Evolutionary conservation across 176 grass and related monocot species (phyloP), one percentile per base, ranked within the genome.

Genomic region (Tillandsia fasciculata): DNA sequence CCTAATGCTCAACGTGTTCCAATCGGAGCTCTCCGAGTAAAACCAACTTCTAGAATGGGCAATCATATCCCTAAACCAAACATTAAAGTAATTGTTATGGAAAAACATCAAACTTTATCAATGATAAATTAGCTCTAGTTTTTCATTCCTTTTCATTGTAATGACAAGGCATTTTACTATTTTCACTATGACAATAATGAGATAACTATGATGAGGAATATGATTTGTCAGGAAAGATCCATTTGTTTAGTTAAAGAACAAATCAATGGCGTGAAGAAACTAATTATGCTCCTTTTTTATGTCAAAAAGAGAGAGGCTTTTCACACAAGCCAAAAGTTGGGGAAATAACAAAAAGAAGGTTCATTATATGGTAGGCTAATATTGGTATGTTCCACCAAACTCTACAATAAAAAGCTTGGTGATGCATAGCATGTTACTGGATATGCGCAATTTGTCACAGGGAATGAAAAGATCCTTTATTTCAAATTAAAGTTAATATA

Each of bases 401-500:
- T 9, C 56, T 9, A 61, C 56, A 61, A 56, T 56, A n/a, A n/a
- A 14, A 56, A 56, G 12, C 1, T 56, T 56, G n/a, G 12, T 56
- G n/a, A 13, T 3, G 53, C 53, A 15, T 15, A 57, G 53, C 15
- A n/a, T 56, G 12, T 56, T 12, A 56, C n/a, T 27, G 24, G 58
- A 8, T 26, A 29, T 5, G 72, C 76, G 48, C 74, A 49, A 49
- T 64, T 69, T 51, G 64, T 68, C 57, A 49, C n/a, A 51, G 50
- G 58, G 72, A 24, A 76, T 20, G 26, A 72, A 24, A 15, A 51
- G 49, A 42, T 56, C 33, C 33, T 42, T 42, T 42, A 6, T 42
- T 42, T 6, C 7, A 42, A 42, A 42, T 42, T 42, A 42, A 42
- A 42, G 33, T 42, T 42, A 42, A 42, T 42, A 5, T 42, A 42